Evolutionary conservation across 768 basidiomycete genomes (phyloP), one percentile per base, ranked within the genome.

Genomic region (Suillus spraguei): DNA sequence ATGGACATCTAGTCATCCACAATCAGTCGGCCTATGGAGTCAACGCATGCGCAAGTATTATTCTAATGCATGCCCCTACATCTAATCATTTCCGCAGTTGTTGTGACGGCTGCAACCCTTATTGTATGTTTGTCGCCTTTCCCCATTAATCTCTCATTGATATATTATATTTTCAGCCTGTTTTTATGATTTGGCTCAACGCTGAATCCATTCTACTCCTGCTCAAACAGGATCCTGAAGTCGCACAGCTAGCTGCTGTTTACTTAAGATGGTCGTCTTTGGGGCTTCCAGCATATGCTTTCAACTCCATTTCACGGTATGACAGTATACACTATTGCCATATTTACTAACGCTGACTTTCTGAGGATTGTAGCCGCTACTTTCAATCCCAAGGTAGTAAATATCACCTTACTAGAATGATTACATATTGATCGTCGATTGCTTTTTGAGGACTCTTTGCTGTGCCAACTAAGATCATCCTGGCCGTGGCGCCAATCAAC

Each of bases 1-100:
- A 17, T 99, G 93, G 95, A 96, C 97, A 0, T 95, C 94, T 4
- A 72, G 87, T 1, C 87, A 89, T 36, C 97, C 95, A 0, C 78
- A 89, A 17, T 81, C 94, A 13, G 93, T 98, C 13, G 95, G 95
- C 8, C 81, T 97, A 9, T 97, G 95, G 95, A 77, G 90, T 10
- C 94, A 96, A 74, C 81, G 95, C 66, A 95, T 94, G 91, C 79
- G 90, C 91, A 66, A 52, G 88, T 80, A 60, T 44, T 50, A 24
- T 17, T 22, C 35, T 28, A 36, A 33, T 24, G 47, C 38, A 16
- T 54, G 2, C 3, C 24, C 28, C 42, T 62, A 33, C 17, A 11
- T 41, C 42, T 52, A 53, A 2, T 53, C 55, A 61, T 60, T 61
- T 58, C 28, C 24, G 50, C 59, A 92, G 90, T 79, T 60, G 82